Percentiles rank a stretch among this genome's conserved stretches.
Evolutionary conservation across 441 rosid species (phyloP).

Genomic region (Macaranga tanarius): DNA sequence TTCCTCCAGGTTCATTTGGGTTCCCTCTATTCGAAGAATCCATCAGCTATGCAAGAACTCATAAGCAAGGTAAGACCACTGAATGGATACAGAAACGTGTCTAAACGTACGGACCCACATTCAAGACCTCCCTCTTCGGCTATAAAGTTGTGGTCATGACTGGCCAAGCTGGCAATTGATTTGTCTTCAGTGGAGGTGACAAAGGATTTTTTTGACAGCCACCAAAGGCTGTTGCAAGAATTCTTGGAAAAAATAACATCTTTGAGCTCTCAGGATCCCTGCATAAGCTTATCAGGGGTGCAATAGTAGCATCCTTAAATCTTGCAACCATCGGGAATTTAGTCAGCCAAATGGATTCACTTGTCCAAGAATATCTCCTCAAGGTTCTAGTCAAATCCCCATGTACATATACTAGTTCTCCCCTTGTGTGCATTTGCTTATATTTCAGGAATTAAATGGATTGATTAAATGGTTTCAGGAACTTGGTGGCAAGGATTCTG

Average conservation of each 20-base stretch:
- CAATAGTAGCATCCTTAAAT: conserved; percentile 26
- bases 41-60: too few species aligned
- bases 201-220: too few species aligned
- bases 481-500: not conserved
- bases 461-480: not conserved
- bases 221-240: not conserved
- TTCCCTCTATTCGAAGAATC: too few species aligned
- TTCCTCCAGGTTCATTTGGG: too few species aligned
- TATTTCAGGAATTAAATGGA: not conserved
- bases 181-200: too few species aligned
- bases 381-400: conserved; percentile 2
- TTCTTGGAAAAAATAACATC: conserved; percentile 17
- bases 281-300: conserved; percentile 28
- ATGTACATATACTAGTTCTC: not conserved
- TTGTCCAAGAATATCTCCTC: conserved; percentile 19
- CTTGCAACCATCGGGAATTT: conserved; percentile 27
- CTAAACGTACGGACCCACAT: too few species aligned
- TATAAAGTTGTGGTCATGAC: too few species aligned
- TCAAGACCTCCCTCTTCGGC: too few species aligned
- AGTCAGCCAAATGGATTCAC: conserved; percentile 26
- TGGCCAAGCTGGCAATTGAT: too few species aligned
- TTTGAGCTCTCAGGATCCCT: conserved; percentile 23
- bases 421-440: not conserved
- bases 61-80: too few species aligned
- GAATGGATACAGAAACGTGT: too few species aligned